These are phyloP conservation scores for Scopulariopsis brevicaulis DNA, from an alignment of 2,329 filamentous ascomycete species.

Conservation along the genomic window DNA sequence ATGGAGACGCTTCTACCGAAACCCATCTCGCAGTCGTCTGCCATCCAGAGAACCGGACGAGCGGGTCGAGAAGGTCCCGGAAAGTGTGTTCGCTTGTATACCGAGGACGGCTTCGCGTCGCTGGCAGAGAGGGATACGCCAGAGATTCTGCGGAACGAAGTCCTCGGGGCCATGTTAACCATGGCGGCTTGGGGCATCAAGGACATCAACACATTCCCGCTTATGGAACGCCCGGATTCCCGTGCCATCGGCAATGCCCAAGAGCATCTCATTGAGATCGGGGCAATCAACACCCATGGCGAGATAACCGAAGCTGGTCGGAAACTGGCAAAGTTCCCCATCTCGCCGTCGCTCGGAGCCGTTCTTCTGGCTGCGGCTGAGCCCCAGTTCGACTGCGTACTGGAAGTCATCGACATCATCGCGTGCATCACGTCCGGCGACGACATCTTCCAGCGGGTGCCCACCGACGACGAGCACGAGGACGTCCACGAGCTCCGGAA, in stretches of 20 bases:
- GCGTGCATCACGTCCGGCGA: constrained; percentile 51
- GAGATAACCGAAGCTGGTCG: constrained; percentile 62
- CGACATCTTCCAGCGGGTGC: constrained; percentile 49
- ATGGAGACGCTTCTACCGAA: constrained; percentile 87
- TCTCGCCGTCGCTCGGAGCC: constrained; percentile 69
- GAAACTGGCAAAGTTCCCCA: constrained; percentile 71
- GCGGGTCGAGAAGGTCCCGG: constrained; percentile 87
- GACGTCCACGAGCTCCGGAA: constrained; percentile 40
- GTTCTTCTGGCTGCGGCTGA: constrained; percentile 72
- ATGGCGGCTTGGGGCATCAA: constrained; percentile 88
- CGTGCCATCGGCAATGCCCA: constrained; percentile 75
- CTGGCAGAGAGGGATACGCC: constrained; percentile 68
- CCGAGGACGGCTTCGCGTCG: constrained; percentile 59
- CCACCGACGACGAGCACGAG: constrained; percentile 44
- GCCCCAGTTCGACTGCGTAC: constrained; percentile 59
- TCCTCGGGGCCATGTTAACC: constrained; percentile 74
- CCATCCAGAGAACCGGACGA: constrained; percentile 82
- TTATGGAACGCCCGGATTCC: constrained; percentile 69
- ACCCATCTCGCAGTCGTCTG: constrained; percentile 85
- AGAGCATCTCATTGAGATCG: constrained; percentile 66
- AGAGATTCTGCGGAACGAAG: constrained; percentile 83
- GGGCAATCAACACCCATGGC: constrained; percentile 62
- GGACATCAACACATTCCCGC: constrained; percentile 71
- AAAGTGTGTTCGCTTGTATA: constrained; percentile 84
- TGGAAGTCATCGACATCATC: constrained; percentile 79